Conservation (phyloP, 495 filamentous ascomycete species). For the Tuber calosporum region DNA sequence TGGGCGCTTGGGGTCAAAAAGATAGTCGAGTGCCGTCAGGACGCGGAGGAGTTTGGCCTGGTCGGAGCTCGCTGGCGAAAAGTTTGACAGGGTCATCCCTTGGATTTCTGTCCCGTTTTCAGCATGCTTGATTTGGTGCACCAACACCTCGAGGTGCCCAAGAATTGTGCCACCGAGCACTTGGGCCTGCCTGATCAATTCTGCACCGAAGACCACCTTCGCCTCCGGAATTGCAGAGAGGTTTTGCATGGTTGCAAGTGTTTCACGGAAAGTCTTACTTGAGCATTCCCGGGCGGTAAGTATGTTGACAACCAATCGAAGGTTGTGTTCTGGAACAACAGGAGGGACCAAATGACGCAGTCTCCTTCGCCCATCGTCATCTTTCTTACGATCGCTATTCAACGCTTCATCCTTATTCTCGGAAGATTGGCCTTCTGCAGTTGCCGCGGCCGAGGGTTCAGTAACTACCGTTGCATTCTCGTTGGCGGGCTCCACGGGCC, state of each 20-base stretch:
- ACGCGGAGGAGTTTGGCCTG: slow-evolving; percentile 90
- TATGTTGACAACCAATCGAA: slow-evolving; percentile 89
- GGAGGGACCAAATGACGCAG: slow-evolving; percentile 68
- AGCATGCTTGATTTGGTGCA: slow-evolving; percentile 78
- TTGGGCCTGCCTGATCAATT: slow-evolving; percentile 80
- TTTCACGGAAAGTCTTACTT: slow-evolving; percentile 93
- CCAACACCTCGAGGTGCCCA: slow-evolving; percentile 74
- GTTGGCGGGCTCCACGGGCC: slow-evolving; percentile 25
- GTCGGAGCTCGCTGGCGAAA: slow-evolving; percentile 89
- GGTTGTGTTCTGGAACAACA: slow-evolving; percentile 78
- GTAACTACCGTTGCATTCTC: slow-evolving; percentile 34
- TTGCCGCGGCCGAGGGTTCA: slow-evolving; percentile 25
- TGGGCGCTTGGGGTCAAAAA: slow-evolving; percentile 69
- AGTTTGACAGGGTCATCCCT: slow-evolving; percentile 85
- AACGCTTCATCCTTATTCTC: slow-evolving; percentile 44
- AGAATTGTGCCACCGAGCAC: slow-evolving; percentile 75
- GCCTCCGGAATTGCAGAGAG: slow-evolving; percentile 87
- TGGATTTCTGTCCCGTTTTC: slow-evolving; percentile 88
- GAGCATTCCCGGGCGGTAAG: slow-evolving; percentile 92
- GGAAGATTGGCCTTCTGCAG: slow-evolving; percentile 28
- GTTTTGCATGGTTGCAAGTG: slow-evolving; percentile 94
- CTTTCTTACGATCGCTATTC: slow-evolving; percentile 44
- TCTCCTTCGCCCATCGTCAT: slow-evolving; percentile 63
- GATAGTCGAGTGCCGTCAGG: slow-evolving; percentile 89
- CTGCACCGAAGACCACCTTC: slow-evolving; percentile 80